phyloP scores from a whole-genome alignment of 345 rosid species.

The Arabis hirsuta region DNA sequence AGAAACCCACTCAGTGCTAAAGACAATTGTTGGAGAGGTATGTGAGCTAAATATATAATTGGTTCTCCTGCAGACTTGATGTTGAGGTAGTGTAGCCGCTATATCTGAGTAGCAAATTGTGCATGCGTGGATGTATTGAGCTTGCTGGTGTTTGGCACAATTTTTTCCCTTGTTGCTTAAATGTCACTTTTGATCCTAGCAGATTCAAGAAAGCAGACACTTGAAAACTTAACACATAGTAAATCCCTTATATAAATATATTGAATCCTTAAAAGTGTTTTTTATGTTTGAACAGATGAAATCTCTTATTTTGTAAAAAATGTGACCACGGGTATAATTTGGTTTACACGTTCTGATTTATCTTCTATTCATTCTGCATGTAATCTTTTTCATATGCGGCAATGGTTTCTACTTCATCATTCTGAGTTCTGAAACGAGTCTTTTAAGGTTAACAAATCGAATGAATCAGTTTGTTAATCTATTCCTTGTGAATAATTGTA shows the following conservation, averaged over 20 bases:
- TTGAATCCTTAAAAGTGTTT: constrained; percentile 2
- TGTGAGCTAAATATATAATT: constrained; percentile 24
- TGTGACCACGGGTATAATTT: background rate
- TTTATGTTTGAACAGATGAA: background rate
- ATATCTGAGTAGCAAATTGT: constrained; percentile 11
- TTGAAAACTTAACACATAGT: background rate
- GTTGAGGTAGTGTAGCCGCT: constrained; percentile 16
- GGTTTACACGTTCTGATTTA: constrained; percentile 1
- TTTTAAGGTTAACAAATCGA: constrained; percentile 2
- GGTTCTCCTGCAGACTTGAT: constrained; percentile 28
- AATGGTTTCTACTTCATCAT: constrained; percentile 2
- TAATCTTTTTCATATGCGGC: constrained; percentile 1
- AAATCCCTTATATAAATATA: background rate
- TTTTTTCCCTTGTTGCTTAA: constrained; percentile 25
- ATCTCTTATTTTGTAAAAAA: background rate
- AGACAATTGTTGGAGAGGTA: constrained; percentile 84
- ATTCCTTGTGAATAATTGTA: constrained; percentile 20
- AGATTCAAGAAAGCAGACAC: constrained; percentile 11
- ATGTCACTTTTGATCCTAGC: constrained; percentile 13
- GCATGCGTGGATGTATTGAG: constrained; percentile 31
- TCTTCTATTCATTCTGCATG: background rate
- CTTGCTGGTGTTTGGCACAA: constrained; percentile 11
- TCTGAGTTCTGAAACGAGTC: constrained; percentile 4
- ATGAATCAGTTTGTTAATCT: constrained; percentile 17
- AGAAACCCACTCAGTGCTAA: constrained; percentile 81